Base-by-base conservation (phyloP, 1,284 basidiomycete species). In the Apiotrichum gamsii region DNA sequence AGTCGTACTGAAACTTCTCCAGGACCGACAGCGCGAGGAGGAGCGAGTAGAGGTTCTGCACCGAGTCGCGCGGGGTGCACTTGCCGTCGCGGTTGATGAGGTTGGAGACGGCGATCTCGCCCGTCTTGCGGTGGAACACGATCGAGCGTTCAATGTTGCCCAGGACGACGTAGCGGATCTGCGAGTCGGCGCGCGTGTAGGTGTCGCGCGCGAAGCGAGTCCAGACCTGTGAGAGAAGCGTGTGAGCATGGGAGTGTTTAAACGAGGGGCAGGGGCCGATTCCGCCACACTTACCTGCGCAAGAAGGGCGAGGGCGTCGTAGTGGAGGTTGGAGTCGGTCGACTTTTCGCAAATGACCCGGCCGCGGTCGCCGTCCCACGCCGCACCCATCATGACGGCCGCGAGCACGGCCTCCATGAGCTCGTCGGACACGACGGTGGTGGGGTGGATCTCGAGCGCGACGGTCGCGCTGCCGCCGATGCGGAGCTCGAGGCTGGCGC, bases 1-100 rank as follows among this genome's bases (percentile, higher is more conserved):
- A 25, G 38, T 34, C 20, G 35, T 53, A 53, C 44, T 53, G 47
- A 25, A 46, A 47, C 51, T 53, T 53, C 47, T 53, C 47, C 24
- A 53, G 51, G 5, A 47, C 45, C 5, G 43, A 39, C 19, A 49
- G 39, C 2, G 51, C 43, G n/a, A 53, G 47, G 8, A 48, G 19
- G 21, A 49, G 47, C 39, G 47, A 43, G 47, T 49, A 53, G 37
- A 53, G 41, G 47, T 53, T 53, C 51, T 53, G 47, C 28, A 43
- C 43, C 23, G 47, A 23, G 41, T 49, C 44, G 40, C 47, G 47
- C 15, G 51, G 47, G n/a, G 44, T 53, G 24, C 35, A 46, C 28
- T 23, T 13, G 35, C 51, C 51, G 35, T 43, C 20, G 47, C 28
- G 25, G 34, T 21, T 3, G 37, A 53, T 41, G 32, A 39, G 23